Conservation (phyloP, 352 stramenopile species). For the Phytopythium vexans region DNA sequence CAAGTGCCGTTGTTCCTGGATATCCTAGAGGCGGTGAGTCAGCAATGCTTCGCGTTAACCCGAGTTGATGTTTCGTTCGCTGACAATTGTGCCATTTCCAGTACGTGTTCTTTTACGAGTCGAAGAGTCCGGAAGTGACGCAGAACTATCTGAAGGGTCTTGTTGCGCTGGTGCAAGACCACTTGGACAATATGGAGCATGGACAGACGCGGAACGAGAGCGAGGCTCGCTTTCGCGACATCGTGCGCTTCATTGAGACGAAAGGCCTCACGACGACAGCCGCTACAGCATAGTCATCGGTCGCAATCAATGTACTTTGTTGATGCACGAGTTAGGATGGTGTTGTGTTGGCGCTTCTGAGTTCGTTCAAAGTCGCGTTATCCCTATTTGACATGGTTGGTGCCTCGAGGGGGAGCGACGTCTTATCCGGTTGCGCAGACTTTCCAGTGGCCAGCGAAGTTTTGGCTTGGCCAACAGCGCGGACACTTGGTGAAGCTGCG, state of each 20-base stretch:
- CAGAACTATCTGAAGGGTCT: slow-evolving; percentile 71
- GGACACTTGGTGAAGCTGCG: too few relatives aligned
- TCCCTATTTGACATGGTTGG: too few relatives aligned
- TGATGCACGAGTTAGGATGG: too few relatives aligned
- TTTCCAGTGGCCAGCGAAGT: too few relatives aligned
- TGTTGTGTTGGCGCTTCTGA: too few relatives aligned
- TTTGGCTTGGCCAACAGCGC: too few relatives aligned
- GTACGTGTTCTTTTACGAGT: slow-evolving; percentile 95
- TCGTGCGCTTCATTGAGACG: slow-evolving; percentile 72
- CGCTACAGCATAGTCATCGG: too few relatives aligned
- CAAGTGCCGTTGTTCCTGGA: slow-evolving; percentile 96
- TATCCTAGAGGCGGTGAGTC: slow-evolving; percentile 88
- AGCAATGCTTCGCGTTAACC: neutral
- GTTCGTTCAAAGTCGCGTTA: too few relatives aligned
- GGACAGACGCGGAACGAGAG: slow-evolving; percentile 58
- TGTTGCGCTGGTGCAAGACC: slow-evolving; percentile 90
- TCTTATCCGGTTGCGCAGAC: too few relatives aligned
- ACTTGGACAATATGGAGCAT: slow-evolving; percentile 90
- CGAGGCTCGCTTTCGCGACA: slow-evolving; percentile 84
- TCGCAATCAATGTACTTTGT: too few relatives aligned
- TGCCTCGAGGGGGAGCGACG: too few relatives aligned
- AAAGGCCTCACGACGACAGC: neutral
- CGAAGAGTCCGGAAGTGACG: slow-evolving; percentile 65
- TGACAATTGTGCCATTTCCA: slow-evolving; percentile 13
- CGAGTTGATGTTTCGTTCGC: slow-evolving; percentile 1